Conservation (phyloP, 2,329 filamentous ascomycete species). For the Tricladium varicosporioides region DNA sequence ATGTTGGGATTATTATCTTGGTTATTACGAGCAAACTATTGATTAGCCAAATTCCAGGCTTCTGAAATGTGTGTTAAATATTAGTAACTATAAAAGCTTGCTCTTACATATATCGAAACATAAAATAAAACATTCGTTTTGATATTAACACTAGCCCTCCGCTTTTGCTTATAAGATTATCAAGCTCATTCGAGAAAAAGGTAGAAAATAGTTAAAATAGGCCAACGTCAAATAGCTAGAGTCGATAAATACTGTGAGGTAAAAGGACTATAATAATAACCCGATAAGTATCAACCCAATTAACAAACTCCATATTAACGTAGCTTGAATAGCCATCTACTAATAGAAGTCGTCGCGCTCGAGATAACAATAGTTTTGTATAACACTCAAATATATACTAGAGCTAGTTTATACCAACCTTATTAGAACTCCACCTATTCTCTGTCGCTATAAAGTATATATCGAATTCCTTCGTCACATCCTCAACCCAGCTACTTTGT, state of each 20-base stretch:
- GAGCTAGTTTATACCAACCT: neutral
- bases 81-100: neutral
- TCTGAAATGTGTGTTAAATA: conserved; percentile 27
- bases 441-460: no score
- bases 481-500: neutral
- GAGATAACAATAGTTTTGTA: neutral
- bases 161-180: no score
- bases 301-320: neutral
- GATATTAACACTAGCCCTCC: no score
- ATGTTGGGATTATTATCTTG: neutral
- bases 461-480: no score
- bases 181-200: no score
- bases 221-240: neutral
- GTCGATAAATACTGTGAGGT: neutral
- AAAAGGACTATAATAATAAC: neutral
- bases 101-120: neutral
- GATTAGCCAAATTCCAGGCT: neutral
- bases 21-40: neutral
- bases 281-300: neutral
- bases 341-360: neutral
- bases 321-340: no score
- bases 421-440: no score
- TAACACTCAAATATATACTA: neutral
- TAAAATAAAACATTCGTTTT: neutral
- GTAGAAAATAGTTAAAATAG: no score